Evolutionary conservation across 2,329 filamentous ascomycete species (phyloP).

Genomic region (Colletotrichum spaethianum): DNA sequence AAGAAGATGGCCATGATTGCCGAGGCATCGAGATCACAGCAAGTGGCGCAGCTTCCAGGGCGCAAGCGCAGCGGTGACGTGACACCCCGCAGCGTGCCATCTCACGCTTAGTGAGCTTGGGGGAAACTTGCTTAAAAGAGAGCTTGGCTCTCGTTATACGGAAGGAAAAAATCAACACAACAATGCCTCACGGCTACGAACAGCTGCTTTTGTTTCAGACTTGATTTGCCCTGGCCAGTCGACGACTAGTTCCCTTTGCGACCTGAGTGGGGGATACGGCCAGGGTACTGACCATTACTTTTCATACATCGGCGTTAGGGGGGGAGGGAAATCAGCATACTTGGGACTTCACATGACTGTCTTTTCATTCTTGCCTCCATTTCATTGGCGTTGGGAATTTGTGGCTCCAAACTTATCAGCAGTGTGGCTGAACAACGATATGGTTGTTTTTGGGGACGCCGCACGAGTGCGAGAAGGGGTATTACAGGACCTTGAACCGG

Average conservation of each 20-base stretch:
- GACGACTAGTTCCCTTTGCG: background rate
- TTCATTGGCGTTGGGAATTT: slow-evolving; percentile 20
- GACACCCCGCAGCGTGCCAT: slow-evolving; percentile 68
- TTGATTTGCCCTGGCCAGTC: background rate
- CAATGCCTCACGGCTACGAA: slow-evolving; percentile 30
- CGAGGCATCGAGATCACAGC: slow-evolving; percentile 67
- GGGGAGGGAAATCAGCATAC: slow-evolving; percentile 22
- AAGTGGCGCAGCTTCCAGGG: slow-evolving; percentile 57
- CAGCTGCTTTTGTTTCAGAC: slow-evolving; percentile 16
- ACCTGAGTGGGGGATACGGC: background rate
- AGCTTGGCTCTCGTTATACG: background rate
- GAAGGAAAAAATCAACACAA: slow-evolving; percentile 7
- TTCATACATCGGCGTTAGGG: slow-evolving; percentile 38
- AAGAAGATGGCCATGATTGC: slow-evolving; percentile 75
- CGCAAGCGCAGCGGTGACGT: slow-evolving; percentile 70
- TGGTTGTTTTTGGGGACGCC: slow-evolving; percentile 4
- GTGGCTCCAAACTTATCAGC: slow-evolving; percentile 2
- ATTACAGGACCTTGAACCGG: slow-evolving; percentile 38
- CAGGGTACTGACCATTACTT: slow-evolving; percentile 7
- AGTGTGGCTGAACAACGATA: background rate
- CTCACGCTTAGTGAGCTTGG: slow-evolving; percentile 55
- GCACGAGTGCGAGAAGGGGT: slow-evolving; percentile 32
- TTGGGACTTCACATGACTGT: slow-evolving; percentile 10
- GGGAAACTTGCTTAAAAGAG: background rate
- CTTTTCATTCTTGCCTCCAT: slow-evolving; percentile 13